phyloP scores from a whole-genome alignment of 345 rosid genomes.

The Boechera retrofracta region DNA sequence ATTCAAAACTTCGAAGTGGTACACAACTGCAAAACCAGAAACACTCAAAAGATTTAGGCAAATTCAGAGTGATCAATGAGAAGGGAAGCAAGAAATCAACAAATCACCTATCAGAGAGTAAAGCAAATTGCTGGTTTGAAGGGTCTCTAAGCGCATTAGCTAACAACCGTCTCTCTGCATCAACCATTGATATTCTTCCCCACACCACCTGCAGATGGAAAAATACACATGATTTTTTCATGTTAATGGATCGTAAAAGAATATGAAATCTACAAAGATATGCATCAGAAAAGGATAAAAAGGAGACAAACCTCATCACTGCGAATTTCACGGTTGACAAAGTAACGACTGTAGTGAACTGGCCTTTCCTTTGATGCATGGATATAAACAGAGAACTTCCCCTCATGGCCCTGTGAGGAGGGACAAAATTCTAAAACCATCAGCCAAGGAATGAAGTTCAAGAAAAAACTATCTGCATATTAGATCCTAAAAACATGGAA shows the following conservation, averaged over 20 bases:
- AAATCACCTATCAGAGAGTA: conserved; percentile 68
- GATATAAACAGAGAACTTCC: conserved; percentile 66
- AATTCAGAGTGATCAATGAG: neutral
- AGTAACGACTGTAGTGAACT: conserved; percentile 59
- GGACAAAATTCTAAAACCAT: neutral
- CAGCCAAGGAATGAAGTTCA: neutral
- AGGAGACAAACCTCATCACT: conserved; percentile 58
- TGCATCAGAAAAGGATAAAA: neutral
- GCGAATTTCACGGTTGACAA: conserved; percentile 62
- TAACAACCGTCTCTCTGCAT: conserved; percentile 64
- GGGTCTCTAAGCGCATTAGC: conserved; percentile 67
- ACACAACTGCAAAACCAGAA: conserved; percentile 72
- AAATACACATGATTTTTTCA: neutral
- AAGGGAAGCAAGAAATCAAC: neutral
- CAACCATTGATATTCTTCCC: conserved; percentile 77
- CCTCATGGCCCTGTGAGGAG: conserved; percentile 65
- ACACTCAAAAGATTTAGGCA: conserved; percentile 22
- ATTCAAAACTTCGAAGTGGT: conserved; percentile 85
- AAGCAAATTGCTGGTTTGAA: conserved; percentile 64
- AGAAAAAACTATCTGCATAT: neutral
- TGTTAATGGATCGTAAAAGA: neutral
- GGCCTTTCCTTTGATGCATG: conserved; percentile 71
- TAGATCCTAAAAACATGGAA: conserved; percentile 5
- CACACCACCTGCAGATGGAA: conserved; percentile 59
- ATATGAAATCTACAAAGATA: neutral